These are phyloP conservation scores for Monosporozyma unispora DNA, from an alignment of 805 yeast species.

Conservation along the genomic window DNA sequence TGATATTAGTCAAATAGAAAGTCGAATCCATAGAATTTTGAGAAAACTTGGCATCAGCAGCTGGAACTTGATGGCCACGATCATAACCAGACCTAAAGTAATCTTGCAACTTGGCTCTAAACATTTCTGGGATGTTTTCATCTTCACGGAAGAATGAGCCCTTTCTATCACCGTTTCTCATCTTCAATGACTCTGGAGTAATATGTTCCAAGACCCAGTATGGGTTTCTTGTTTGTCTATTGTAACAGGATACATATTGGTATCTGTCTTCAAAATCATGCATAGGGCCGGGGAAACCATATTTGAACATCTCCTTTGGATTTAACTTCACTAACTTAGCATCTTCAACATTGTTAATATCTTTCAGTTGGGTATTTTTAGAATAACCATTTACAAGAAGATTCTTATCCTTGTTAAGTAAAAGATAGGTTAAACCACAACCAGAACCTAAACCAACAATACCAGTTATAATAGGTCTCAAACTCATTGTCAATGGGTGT, in stretches of 20 bases:
- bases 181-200: slow-evolving; percentile 57
- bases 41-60: slow-evolving; percentile 88
- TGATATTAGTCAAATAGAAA: slow-evolving; percentile 77
- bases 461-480: slow-evolving; percentile 12
- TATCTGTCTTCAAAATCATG: slow-evolving; percentile 68
- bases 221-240: slow-evolving; percentile 79
- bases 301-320: slow-evolving; percentile 77
- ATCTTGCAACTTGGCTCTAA: slow-evolving; percentile 71
- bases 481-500: background rate
- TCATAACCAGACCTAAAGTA: slow-evolving; percentile 94
- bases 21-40: slow-evolving; percentile 95
- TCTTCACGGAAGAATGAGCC: slow-evolving; percentile 83
- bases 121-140: slow-evolving; percentile 63
- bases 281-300: slow-evolving; percentile 93
- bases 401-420: slow-evolving; percentile 25
- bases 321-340: background rate
- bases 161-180: slow-evolving; percentile 60
- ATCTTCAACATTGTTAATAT: background rate
- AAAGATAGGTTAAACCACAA: slow-evolving; percentile 28
- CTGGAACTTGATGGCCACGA: slow-evolving; percentile 96
- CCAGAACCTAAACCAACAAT: slow-evolving; percentile 25
- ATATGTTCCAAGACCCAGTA: slow-evolving; percentile 82
- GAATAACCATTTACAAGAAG: slow-evolving; percentile 1
- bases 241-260: slow-evolving; percentile 81
- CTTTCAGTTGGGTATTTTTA: background rate